These are phyloP conservation scores for Extremus antarcticus DNA, from an alignment of 495 filamentous ascomycete species.

Conservation along the genomic window DNA sequence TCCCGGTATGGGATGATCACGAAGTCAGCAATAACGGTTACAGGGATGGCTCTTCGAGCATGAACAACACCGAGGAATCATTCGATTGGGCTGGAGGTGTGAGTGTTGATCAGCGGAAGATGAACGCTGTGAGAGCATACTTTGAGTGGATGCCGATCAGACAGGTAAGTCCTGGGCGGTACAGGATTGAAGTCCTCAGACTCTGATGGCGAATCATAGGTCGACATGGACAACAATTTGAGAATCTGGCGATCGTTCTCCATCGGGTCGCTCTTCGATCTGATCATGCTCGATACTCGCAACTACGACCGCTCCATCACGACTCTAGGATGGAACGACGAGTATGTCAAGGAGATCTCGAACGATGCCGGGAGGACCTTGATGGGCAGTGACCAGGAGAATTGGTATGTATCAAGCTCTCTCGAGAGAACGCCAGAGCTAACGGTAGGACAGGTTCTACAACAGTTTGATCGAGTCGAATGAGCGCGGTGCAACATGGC, in stretches of 20 bases:
- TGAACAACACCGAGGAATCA: slow-evolving; percentile 49
- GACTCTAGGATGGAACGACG: slow-evolving; percentile 37
- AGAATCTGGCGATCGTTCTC: slow-evolving; percentile 55
- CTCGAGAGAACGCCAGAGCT: no score
- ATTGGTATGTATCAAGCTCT: slow-evolving; percentile 42
- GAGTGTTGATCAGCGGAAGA: slow-evolving; percentile 51
- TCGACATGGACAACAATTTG: slow-evolving; percentile 57
- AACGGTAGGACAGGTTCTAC: slow-evolving; percentile 48
- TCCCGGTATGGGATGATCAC: slow-evolving; percentile 58
- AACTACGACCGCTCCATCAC: slow-evolving; percentile 49
- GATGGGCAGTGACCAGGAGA: slow-evolving; percentile 55
- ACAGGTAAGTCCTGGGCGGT: no score
- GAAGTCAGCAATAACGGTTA: slow-evolving; percentile 54
- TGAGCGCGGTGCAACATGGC: slow-evolving; percentile 46
- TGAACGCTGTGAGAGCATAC: slow-evolving; percentile 58
- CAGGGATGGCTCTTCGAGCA: slow-evolving; percentile 38
- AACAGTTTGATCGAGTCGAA: slow-evolving; percentile 40
- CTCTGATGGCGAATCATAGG: no score
- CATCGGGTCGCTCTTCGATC: slow-evolving; percentile 51
- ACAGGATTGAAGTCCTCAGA: no score
- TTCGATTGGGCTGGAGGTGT: slow-evolving; percentile 47
- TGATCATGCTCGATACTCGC: slow-evolving; percentile 57
- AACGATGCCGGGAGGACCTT: slow-evolving; percentile 47
- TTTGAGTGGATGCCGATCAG: slow-evolving; percentile 53
- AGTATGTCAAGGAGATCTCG: slow-evolving; percentile 42